These are phyloP conservation scores for Pleurotus tuber-regium DNA, from an alignment of 768 basidiomycete genomes.

Conservation along the genomic window DNA sequence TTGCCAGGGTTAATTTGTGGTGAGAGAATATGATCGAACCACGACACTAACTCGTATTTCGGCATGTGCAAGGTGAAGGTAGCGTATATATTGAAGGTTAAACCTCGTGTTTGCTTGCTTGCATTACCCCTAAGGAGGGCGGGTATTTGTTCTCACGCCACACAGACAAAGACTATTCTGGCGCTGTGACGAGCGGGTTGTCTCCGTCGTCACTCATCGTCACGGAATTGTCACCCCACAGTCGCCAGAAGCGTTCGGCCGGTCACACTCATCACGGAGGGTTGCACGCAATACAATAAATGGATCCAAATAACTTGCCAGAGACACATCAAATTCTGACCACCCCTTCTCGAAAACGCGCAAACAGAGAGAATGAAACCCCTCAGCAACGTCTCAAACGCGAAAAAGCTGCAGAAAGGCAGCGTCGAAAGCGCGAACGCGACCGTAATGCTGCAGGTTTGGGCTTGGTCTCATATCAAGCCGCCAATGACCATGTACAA, in stretches of 20 bases:
- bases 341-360: constrained; percentile 47
- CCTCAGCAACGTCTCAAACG: constrained; percentile 71
- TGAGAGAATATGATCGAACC: neutral
- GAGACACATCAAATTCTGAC: constrained; percentile 10
- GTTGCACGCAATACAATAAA: neutral
- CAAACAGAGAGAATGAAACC: constrained; percentile 58
- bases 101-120: no score
- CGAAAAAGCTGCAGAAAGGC: constrained; percentile 85
- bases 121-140: neutral
- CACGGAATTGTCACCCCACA: constrained; percentile 48
- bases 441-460: constrained; percentile 41
- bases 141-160: neutral
- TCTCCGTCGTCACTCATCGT: constrained; percentile 38
- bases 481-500: constrained; percentile 25
- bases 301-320: constrained; percentile 5
- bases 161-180: neutral
- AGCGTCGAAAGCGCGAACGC: constrained; percentile 79
- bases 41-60: neutral
- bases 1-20: neutral
- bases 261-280: constrained; percentile 42
- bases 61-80: no score
- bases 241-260: constrained; percentile 34
- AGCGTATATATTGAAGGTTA: no score
- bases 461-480: constrained; percentile 38
- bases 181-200: neutral